Base-by-base conservation (phyloP, 257 asterid species). In the Linderniella brevidens region DNA sequence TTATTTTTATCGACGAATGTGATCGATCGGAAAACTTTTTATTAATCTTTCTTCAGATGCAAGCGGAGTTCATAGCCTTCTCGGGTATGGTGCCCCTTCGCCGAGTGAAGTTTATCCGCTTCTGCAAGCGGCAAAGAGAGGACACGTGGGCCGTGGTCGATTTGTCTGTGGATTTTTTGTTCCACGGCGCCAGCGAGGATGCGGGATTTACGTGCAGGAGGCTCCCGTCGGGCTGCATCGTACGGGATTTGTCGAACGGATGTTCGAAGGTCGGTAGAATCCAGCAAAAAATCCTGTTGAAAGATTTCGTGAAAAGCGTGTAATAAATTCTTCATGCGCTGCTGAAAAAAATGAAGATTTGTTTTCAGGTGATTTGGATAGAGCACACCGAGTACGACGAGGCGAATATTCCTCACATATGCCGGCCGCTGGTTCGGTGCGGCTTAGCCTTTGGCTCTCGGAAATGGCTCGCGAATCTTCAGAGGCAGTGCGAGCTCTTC, bases 61-160 rank as follows among this genome's bases (percentile, higher is more conserved):
- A 83, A 49, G 81, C 86, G 0, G 93, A 87, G 65, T 76, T 87
- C 76, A 94, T 82, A 68, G 56, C 75, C 51, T 72, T 72, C 56
- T 79, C 95, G 12, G 80, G 85, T 15, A 46, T 82, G 64, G 87
- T 80, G 41, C 86, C 86, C 12, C 52, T 64, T 17, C 93, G 85
- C 19, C 67, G 55, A 61, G 63, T 64, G 53, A 79, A 75, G 59
- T 83, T 79, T 69, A 58, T 87, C 40, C 87, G 97, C 35, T 83
- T 75, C 66, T 79, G 92, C 70, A 82, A 82, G 76, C 88, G 79
- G 65, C 88, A 75, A 6, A 66, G 75, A 16, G 87, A 73, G 32
- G 87, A 77, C 50, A 61, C 50, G 39, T 87, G 97, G 97, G 88
- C 72, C 15, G 85, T 87, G 32, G 97, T 87, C 58, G 97, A 87